Conservation (phyloP, 2,329 filamentous ascomycete species). For the Fusarium vanettenii region DNA sequence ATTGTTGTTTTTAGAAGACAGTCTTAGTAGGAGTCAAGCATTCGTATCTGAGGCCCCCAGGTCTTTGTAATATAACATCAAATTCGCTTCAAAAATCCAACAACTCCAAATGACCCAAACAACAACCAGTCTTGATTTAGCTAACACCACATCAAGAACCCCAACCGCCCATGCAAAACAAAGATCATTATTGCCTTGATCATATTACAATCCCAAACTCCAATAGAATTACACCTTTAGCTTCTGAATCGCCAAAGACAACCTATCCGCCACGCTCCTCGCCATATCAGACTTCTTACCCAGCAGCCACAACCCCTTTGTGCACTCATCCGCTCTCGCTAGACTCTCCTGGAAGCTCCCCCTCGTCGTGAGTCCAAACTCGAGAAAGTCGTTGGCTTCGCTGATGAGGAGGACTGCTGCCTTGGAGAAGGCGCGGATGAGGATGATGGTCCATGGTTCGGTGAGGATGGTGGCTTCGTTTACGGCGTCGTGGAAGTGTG, state of each 20-base stretch:
- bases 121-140: not conserved
- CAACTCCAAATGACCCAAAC: not conserved
- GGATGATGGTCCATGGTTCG: conserved; percentile 69
- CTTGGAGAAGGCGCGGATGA: conserved; percentile 64
- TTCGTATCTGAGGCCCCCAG: not conserved
- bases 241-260: conserved; percentile 24
- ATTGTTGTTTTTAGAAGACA: not conserved
- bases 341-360: conserved; percentile 46
- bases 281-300: conserved; percentile 66
- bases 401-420: conserved; percentile 54
- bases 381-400: conserved; percentile 37
- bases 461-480: conserved; percentile 66
- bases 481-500: conserved; percentile 63
- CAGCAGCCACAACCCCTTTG: conserved; percentile 64
- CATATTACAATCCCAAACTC: not conserved
- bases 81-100: not conserved
- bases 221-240: conserved; percentile 2
- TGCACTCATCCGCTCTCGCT: conserved; percentile 58
- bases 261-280: conserved; percentile 38
- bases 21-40: not conserved
- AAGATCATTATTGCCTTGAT: not conserved
- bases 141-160: not conserved
- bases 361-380: conserved; percentile 32
- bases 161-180: not conserved
- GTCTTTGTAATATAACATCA: not conserved